phyloP scores from a whole-genome alignment of 2,329 filamentous ascomycete species.

The Geosmithia putterillii region DNA sequence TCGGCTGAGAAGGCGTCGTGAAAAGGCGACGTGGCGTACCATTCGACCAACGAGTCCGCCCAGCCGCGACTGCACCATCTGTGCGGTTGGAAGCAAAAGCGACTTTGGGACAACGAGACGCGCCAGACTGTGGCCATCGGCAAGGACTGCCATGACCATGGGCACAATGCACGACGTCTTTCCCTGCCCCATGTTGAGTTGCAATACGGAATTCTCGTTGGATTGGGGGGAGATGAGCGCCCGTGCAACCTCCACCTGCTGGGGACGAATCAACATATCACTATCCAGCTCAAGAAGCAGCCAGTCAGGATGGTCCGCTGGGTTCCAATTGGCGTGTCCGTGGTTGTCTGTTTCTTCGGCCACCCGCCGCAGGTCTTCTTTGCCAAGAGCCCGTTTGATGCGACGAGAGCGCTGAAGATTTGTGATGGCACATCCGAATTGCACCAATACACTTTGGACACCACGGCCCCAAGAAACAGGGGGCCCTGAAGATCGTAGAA shows the following conservation, averaged over 20 bases:
- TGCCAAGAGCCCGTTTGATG: background rate
- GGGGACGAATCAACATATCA: constrained; percentile 44
- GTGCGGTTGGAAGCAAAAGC: constrained; percentile 39
- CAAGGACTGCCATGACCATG: constrained; percentile 42
- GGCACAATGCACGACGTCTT: constrained; percentile 53
- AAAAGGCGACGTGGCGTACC: constrained; percentile 45
- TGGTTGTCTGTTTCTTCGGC: constrained; percentile 32
- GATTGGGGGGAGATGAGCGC: constrained; percentile 35
- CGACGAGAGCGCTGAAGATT: background rate
- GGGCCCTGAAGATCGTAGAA: background rate
- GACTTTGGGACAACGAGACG: constrained; percentile 50
- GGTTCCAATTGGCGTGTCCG: constrained; percentile 45
- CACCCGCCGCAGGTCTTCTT: constrained; percentile 10
- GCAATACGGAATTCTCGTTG: constrained; percentile 39
- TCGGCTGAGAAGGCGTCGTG: constrained; percentile 22
- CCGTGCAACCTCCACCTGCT: constrained; percentile 44
- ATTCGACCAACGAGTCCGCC: constrained; percentile 40
- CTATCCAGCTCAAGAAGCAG: constrained; percentile 54
- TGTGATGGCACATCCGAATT: background rate
- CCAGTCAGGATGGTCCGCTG: constrained; percentile 39
- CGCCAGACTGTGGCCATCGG: constrained; percentile 35
- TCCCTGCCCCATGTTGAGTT: constrained; percentile 30
- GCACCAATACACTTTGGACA: background rate
- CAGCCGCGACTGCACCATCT: constrained; percentile 35
- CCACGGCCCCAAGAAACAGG: too few species aligned